phyloP scores from a whole-genome alignment of 1,139 yeast species.

The Pichia sp. region DNA sequence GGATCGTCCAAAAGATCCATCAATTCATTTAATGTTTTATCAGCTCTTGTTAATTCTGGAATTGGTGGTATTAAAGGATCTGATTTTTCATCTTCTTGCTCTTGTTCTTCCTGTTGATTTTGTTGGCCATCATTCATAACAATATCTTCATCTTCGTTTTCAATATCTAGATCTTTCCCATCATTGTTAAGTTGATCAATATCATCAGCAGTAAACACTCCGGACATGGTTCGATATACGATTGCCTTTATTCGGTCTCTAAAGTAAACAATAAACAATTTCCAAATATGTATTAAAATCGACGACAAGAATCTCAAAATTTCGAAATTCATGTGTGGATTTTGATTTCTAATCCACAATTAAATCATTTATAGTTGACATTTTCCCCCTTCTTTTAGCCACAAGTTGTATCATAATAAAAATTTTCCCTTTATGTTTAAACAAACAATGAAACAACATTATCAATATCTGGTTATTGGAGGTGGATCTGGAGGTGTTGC shows the following conservation, averaged over 20 bases:
- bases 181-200: slow-evolving; percentile 4
- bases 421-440: slow-evolving; percentile 19
- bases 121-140: not conserved
- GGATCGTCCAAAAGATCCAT: slow-evolving; percentile 87
- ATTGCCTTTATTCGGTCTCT: too few relatives aligned
- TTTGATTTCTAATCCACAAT: not conserved
- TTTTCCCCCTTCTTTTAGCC: not conserved
- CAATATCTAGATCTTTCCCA: not conserved
- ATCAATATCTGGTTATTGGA: slow-evolving; percentile 90
- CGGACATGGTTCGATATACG: slow-evolving; percentile 3
- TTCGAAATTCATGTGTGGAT: not conserved
- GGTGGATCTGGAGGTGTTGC: slow-evolving; percentile 99
- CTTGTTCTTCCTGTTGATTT: not conserved
- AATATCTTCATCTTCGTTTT: slow-evolving; percentile 14
- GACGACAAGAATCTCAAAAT: not conserved
- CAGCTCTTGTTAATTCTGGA: slow-evolving; percentile 74
- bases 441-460: slow-evolving; percentile 40
- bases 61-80: slow-evolving; percentile 21
- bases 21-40: slow-evolving; percentile 80
- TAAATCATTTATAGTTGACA: not conserved
- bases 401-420: too few relatives aligned
- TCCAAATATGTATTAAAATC: too few relatives aligned
- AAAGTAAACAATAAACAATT: too few relatives aligned
- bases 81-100: not conserved
- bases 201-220: slow-evolving; percentile 14